These are phyloP conservation scores for Alliaria petiolata DNA, from an alignment of 345 rosid species.

Conservation along the genomic window DNA sequence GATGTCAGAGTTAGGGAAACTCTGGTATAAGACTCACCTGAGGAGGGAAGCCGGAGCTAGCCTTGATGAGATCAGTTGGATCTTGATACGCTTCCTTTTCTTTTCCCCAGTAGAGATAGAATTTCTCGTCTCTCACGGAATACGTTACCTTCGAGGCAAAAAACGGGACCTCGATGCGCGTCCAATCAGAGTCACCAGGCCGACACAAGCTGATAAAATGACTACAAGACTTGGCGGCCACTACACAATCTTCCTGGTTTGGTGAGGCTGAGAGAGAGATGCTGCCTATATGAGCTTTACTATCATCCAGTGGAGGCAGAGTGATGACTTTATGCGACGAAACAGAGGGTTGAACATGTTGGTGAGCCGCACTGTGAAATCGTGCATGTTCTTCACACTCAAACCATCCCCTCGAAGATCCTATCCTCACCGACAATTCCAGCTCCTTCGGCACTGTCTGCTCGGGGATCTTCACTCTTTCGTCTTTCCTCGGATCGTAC, in stretches of 20 bases:
- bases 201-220: background rate
- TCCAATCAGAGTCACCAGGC: slow-evolving; percentile 13
- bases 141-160: background rate
- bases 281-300: too few relatives aligned
- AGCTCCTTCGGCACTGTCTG: background rate
- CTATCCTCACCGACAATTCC: background rate
- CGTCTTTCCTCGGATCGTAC: background rate
- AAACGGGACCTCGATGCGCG: background rate
- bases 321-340: background rate
- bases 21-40: background rate
- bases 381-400: background rate
- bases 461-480: background rate
- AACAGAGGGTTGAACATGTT: slow-evolving; percentile 13
- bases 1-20: background rate
- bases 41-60: slow-evolving; percentile 3
- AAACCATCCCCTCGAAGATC: background rate
- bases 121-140: background rate
- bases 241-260: background rate
- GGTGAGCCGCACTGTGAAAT: background rate
- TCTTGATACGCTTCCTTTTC: background rate
- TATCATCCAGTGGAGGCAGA: background rate
- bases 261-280: slow-evolving; percentile 15
- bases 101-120: background rate
- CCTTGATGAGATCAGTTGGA: background rate
- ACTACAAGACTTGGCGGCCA: background rate